Evolutionary conservation across 768 basidiomycete genomes (phyloP), one percentile per base, ranked within the genome.

Genomic region (Xerocomellus intermedius): DNA sequence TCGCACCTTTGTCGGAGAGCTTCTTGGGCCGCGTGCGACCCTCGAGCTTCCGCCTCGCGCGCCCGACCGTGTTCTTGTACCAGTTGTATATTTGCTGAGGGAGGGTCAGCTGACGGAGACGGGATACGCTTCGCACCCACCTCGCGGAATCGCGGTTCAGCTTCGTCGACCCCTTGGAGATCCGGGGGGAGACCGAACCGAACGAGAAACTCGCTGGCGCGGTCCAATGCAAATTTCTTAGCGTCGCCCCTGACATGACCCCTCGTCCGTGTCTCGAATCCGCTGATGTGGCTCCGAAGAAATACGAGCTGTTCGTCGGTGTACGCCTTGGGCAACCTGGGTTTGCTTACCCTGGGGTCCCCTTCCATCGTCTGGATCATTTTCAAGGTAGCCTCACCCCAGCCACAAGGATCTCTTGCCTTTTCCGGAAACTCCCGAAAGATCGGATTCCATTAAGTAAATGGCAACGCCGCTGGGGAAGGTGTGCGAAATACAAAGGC

Each of bases 31-130:
- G 74, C 1, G 81, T 77, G 26, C 79, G 73, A 7, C 82, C 82
- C 56, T 83, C 83, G 42, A 79, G 70, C 65, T 83, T 83, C 44
- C 83, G 74, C 50, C 83, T 74, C 8, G 79, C 82, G 32, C 84
- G 75, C 7, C 84, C 84, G 51, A 83, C 79, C 17, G 84, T 84
- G 67, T 86, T 86, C 72, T 86, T 86, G 72, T 83, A 86, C 84
- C 84, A 86, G 61, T 85, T 85, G 73, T 86, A 86, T 54, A 86
- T 83, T 80, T 84, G 83, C 83, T 85, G 36, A 5, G 9, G 4
- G 24, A 35, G 28, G 19, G 24, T 43, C 6, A 32, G 59, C 21
- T 1, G 28, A 4, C 2, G 19, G 19, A 22, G 35, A 13, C 22
- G 2, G 28, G 32, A 17, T 22, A n/a, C 4, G 8, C 5, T n/a